Percentiles rank a stretch among this genome's conserved stretches.
Conservation (phyloP, 2,329 filamentous ascomycete genomes). For the Aspergillus sp. region DNA sequence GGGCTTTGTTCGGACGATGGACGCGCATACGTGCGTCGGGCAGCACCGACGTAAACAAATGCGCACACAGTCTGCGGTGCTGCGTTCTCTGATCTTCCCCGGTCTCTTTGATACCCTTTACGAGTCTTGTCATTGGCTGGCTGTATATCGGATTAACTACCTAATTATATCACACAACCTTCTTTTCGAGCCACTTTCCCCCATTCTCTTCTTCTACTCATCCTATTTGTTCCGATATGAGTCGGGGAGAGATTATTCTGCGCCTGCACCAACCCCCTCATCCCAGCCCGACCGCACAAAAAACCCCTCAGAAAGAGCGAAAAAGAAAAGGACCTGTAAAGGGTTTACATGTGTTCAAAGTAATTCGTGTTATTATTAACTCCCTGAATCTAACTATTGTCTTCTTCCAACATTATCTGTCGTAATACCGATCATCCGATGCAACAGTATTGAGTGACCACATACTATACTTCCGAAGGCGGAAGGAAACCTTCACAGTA, state of each 20-base stretch:
- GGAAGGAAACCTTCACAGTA: no score
- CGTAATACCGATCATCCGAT: not conserved
- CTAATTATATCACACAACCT: not conserved
- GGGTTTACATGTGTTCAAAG: not conserved
- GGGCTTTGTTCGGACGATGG: conserved; percentile 7
- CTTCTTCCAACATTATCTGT: not conserved
- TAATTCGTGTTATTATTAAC: not conserved
- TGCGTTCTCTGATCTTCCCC: conserved; percentile 31
- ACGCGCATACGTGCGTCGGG: conserved; percentile 8
- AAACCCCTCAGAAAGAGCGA: not conserved
- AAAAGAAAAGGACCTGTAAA: conserved; percentile 8
- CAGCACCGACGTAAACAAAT: conserved; percentile 8
- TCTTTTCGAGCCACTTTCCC: not conserved
- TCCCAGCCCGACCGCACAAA: no score
- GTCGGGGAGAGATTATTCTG: conserved; percentile 6
- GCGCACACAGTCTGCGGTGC: conserved; percentile 18
- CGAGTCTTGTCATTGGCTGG: conserved; percentile 38
- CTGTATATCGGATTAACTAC: conserved; percentile 28
- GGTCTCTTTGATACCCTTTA: conserved; percentile 44
- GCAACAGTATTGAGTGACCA: not conserved
- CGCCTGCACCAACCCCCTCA: not conserved
- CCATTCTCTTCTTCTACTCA: conserved; percentile 7
- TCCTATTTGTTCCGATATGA: conserved; percentile 11
- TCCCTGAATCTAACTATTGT: not conserved
- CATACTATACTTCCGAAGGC: not conserved